phyloP scores from a whole-genome alignment of 2,329 filamentous ascomycete genomes.

The Elsinoe necatrix region DNA sequence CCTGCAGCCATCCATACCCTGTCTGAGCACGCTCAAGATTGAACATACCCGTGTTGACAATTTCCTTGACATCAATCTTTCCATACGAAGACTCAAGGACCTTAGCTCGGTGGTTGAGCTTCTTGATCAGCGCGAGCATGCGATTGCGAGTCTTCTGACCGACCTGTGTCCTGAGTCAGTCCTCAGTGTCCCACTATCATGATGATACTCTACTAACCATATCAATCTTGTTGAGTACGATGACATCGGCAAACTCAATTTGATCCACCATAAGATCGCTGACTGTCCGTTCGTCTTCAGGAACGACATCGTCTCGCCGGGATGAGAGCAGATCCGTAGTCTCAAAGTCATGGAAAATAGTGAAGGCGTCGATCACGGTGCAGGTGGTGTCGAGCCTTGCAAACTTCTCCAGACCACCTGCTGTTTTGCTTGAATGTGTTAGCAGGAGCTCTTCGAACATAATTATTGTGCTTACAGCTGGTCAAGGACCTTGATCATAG shows the following conservation, averaged over 20 bases:
- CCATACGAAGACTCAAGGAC: constrained; percentile 47
- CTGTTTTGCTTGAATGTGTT: constrained; percentile 35
- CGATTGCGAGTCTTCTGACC: constrained; percentile 30
- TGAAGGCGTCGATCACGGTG: constrained; percentile 65
- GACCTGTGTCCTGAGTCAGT: constrained; percentile 37
- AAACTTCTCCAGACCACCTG: constrained; percentile 58
- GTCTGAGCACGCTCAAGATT: constrained; percentile 55
- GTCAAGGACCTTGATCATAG: constrained; percentile 38
- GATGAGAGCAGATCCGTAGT: constrained; percentile 60
- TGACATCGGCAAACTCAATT: constrained; percentile 67
- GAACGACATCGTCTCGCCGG: constrained; percentile 50
- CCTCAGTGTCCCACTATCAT: too few species aligned
- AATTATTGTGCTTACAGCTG: constrained; percentile 35
- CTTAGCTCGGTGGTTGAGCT: constrained; percentile 59
- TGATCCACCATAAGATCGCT: constrained; percentile 70
- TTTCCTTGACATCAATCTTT: constrained; percentile 45
- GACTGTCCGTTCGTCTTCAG: constrained; percentile 63
- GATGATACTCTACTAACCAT: constrained; percentile 1
- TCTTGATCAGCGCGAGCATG: constrained; percentile 47
- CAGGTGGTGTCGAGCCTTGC: constrained; percentile 62
- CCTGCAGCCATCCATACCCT: constrained; percentile 61
- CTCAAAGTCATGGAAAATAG: constrained; percentile 63
- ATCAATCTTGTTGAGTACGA: constrained; percentile 57
- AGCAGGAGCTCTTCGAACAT: constrained; percentile 14
- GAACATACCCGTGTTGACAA: constrained; percentile 59